A percentile compares a stretch with the other conserved stretches of the same genome.
Conservation (phyloP, 352 stramenopile species). For the Phytophthora pini region DNA sequence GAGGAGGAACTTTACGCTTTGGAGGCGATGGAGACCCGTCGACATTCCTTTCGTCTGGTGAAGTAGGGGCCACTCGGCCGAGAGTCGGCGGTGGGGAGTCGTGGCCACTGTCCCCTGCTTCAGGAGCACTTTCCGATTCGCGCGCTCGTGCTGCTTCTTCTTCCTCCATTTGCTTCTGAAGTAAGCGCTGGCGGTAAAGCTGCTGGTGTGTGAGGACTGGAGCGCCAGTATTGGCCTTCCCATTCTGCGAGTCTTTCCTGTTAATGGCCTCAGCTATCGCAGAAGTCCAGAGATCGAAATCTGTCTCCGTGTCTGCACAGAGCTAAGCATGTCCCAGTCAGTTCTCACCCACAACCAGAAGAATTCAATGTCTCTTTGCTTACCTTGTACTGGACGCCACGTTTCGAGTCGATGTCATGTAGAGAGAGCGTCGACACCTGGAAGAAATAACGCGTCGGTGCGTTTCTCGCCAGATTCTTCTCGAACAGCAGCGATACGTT, state of each 20-base stretch:
- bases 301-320: conserved; percentile 74
- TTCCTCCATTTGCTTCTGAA: conserved; percentile 57
- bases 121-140: conserved; percentile 13
- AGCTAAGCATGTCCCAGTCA: conserved; percentile 44
- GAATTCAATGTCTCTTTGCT: not conserved
- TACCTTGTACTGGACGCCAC: conserved; percentile 87
- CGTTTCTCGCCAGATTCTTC: conserved; percentile 78
- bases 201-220: conserved; percentile 76
- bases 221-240: conserved; percentile 22
- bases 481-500: conserved; percentile 85
- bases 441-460: conserved; percentile 85
- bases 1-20: conserved; percentile 39
- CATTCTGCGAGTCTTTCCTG: conserved; percentile 58
- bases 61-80: conserved; percentile 4
- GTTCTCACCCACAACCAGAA: conserved; percentile 5
- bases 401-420: conserved; percentile 82
- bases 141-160: conserved; percentile 27
- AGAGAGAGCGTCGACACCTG: conserved; percentile 81
- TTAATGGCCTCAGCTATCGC: conserved; percentile 83
- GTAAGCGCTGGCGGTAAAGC: conserved; percentile 72
- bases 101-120: conserved; percentile 9
- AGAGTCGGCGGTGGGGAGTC: conserved; percentile 16
- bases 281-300: conserved; percentile 84
- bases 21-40: conserved; percentile 3
- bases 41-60: conserved; percentile 2